Conservation (phyloP, 2,329 filamentous ascomycete species). For the Paecilomyces fulvus region DNA sequence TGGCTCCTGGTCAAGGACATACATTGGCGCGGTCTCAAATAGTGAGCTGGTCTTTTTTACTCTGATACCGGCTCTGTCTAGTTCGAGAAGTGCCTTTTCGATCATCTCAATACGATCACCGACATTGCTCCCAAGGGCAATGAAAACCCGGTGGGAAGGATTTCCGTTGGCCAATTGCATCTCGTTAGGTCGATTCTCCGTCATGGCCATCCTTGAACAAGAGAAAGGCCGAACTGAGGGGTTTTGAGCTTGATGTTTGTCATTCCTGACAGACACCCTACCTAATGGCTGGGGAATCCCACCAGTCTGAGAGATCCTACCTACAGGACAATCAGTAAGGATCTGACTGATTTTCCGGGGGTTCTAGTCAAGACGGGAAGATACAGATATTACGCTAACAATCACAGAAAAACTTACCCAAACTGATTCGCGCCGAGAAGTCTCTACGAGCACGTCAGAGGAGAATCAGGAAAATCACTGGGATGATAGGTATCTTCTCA, state of each 20-base stretch:
- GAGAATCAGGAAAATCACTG: not conserved
- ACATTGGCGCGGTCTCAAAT: conserved; percentile 97
- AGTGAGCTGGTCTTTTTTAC: conserved; percentile 76
- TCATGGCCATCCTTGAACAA: conserved; percentile 1
- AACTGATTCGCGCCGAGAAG: not conserved
- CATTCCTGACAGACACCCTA: not conserved
- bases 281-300: not conserved
- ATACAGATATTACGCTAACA: not conserved
- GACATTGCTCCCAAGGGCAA: conserved; percentile 88
- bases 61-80: conserved; percentile 64
- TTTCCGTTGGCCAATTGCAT: conserved; percentile 11
- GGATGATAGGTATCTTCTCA: not conserved
- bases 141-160: conserved; percentile 51
- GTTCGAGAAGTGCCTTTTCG: conserved; percentile 69
- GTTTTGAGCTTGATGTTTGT: not conserved
- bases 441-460: conserved; percentile 9
- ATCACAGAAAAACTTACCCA: conserved; percentile 4
- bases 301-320: not conserved
- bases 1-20: conserved; percentile 75
- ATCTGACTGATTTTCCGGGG: not conserved
- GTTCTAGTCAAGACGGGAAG: not conserved
- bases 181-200: conserved; percentile 5
- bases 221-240: conserved; percentile 2
- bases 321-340: not conserved
- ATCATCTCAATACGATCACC: conserved; percentile 80